Evolutionary conservation across 768 basidiomycete species (phyloP).

Genomic region (Amanita pseudoporphyria): DNA sequence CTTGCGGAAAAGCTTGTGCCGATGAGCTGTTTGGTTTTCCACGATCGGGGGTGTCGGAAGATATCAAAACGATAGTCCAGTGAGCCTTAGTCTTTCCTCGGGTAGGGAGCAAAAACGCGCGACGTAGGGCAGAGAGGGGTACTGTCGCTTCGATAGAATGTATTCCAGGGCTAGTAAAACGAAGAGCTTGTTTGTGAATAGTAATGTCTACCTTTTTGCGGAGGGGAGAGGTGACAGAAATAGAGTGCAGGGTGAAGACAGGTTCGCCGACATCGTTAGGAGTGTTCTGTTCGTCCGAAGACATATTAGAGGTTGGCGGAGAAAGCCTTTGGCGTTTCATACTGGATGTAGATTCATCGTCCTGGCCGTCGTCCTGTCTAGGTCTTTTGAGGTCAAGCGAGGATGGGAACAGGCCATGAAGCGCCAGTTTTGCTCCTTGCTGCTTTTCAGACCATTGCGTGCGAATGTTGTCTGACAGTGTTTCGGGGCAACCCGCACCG

Average conservation of each 20-base stretch:
- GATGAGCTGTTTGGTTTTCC: slow-evolving; percentile 23
- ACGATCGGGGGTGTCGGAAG: slow-evolving; percentile 43
- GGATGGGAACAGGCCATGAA: slow-evolving; percentile 20
- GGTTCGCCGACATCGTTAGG: slow-evolving; percentile 29
- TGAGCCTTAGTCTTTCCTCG: slow-evolving; percentile 63
- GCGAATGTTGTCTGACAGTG: background rate
- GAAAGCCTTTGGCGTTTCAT: slow-evolving; percentile 26
- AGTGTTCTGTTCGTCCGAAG: slow-evolving; percentile 8
- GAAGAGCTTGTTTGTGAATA: slow-evolving; percentile 39
- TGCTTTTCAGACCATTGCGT: slow-evolving; percentile 31
- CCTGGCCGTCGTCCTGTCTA: slow-evolving; percentile 26
- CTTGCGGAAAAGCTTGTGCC: slow-evolving; percentile 34
- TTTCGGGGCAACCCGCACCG: slow-evolving; percentile 24
- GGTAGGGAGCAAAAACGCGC: slow-evolving; percentile 67
- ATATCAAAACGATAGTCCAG: slow-evolving; percentile 61
- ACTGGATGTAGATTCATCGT: slow-evolving; percentile 12
- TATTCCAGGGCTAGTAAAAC: slow-evolving; percentile 41
- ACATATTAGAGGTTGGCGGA: slow-evolving; percentile 8
- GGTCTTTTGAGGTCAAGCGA: slow-evolving; percentile 22
- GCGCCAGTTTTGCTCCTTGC: slow-evolving; percentile 16
- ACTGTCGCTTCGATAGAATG: slow-evolving; percentile 39
- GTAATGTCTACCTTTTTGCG: slow-evolving; percentile 70
- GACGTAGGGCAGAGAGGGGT: slow-evolving; percentile 38
- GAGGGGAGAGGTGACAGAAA: slow-evolving; percentile 65
- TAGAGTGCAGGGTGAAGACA: slow-evolving; percentile 47